A percentile compares a stretch with the other conserved stretches of the same genome.
phyloP scores from a whole-genome alignment of 2,329 filamentous ascomycete species.

The Teratosphaeria epicoccoides region DNA sequence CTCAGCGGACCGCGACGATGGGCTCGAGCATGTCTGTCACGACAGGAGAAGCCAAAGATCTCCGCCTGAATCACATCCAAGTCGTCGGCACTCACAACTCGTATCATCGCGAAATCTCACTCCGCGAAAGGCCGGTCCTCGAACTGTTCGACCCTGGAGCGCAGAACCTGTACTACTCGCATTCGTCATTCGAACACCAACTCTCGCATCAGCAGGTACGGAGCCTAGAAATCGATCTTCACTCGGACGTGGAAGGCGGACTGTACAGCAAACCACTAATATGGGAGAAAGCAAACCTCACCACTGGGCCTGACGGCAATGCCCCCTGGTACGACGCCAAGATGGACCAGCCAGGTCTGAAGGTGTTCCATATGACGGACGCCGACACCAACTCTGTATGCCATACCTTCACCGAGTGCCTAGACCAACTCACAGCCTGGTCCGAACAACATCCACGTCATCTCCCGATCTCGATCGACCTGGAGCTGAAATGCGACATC shows the following conservation, averaged over 20 bases:
- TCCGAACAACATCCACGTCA: slow-evolving; percentile 33
- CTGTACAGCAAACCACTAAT: slow-evolving; percentile 38
- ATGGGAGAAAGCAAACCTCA: slow-evolving; percentile 31
- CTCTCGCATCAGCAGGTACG: slow-evolving; percentile 37
- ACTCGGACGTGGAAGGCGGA: slow-evolving; percentile 39
- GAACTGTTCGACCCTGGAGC: slow-evolving; percentile 28
- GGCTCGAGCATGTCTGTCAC: background rate
- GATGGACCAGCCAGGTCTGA: slow-evolving; percentile 35
- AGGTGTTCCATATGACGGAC: slow-evolving; percentile 43
- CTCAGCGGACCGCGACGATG: slow-evolving; percentile 10
- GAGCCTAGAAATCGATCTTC: slow-evolving; percentile 40
- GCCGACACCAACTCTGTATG: slow-evolving; percentile 38
- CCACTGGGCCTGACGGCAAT: slow-evolving; percentile 15
- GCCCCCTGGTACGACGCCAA: slow-evolving; percentile 31
- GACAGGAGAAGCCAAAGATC: slow-evolving; percentile 1
- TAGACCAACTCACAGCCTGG: slow-evolving; percentile 36
- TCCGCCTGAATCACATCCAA: slow-evolving; percentile 44
- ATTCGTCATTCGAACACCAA: slow-evolving; percentile 36
- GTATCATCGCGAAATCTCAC: slow-evolving; percentile 39
- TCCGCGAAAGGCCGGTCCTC: slow-evolving; percentile 33
- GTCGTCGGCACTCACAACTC: slow-evolving; percentile 43
- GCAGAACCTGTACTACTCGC: slow-evolving; percentile 39
- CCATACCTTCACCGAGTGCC: slow-evolving; percentile 37
- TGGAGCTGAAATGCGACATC: slow-evolving; percentile 39
- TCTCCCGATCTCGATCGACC: slow-evolving; percentile 40